Conservation (phyloP, 257 asterid species). For the Solanum chiquidenum region DNA sequence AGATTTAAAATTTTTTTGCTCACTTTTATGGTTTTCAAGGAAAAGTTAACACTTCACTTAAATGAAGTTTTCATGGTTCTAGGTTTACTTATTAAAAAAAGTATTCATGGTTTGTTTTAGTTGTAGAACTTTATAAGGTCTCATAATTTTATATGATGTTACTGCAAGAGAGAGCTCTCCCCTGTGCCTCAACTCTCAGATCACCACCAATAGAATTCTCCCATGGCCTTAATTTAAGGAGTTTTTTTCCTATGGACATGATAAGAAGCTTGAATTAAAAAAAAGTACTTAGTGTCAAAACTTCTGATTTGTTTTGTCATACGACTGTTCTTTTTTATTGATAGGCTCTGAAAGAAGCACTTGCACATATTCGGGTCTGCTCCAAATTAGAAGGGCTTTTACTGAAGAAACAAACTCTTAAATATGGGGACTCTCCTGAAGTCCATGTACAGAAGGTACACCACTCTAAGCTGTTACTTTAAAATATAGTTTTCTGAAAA, state of each 20-base stretch:
- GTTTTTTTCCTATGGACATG: not conserved
- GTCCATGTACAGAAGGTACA: constrained; percentile 81
- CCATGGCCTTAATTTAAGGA: not conserved
- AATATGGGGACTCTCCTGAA: constrained; percentile 71
- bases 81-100: not conserved
- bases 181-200: not conserved
- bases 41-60: not conserved
- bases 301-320: constrained; percentile 4
- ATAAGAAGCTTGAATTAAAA: not conserved
- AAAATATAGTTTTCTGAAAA: not conserved
- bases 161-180: not conserved
- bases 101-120: not conserved
- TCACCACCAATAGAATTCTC: not conserved
- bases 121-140: not conserved
- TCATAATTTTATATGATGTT: not conserved
- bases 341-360: constrained; percentile 75
- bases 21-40: not conserved
- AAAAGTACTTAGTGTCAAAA: not conserved
- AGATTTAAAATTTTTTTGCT: not conserved
- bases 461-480: not conserved
- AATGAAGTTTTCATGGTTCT: not conserved
- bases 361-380: constrained; percentile 76
- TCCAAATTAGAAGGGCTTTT: constrained; percentile 79
- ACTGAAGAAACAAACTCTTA: constrained; percentile 66
- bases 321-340: constrained; percentile 1